Evolutionary conservation across 2,329 filamentous ascomycete species (phyloP), one percentile per base, ranked within the genome.

Genomic region (Talaromyces pinophilus): DNA sequence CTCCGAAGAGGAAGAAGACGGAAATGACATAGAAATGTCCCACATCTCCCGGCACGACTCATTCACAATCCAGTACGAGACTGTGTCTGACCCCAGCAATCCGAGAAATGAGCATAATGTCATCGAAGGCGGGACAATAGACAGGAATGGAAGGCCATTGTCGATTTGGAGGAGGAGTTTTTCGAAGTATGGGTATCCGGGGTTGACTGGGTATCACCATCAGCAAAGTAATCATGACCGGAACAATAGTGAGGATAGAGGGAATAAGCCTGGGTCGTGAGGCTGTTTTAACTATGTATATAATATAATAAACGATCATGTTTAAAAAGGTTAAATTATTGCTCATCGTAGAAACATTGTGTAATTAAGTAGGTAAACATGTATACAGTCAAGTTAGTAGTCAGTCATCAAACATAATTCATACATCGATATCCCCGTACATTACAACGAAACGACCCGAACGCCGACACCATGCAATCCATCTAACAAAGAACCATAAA

Each of bases 21-120:
- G 46, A n/a, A 22, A 48, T 8, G 44, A 59, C 11, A 65, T 67
- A 4, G 62, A 62, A n/a, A 59, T 67, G 22, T 19, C 57, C 5
- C 62, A 64, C 6, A 67, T 67, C 5, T 48, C 62, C 4, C 38
- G 65, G 1, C 62, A 54, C 13, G 66, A 67, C 25, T 59, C 64
- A 28, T 64, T 67, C 33, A 59, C 25, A 25, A 60, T 67, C 35
- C 48, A 54, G 15, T 67, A 59, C 33, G 66, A 67, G 40, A 42
- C 54, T 5, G 50, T 48, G 11, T 3, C 54, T 10, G 54, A 57
- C 33, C 54, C 54, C 15, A n/a, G 2, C 1, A 54, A 57, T 25
- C 52, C 30, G 10, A 5, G 54, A 0, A 57, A 40, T 15, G 54
- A 57, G 54, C 54, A 57, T 5, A 57, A 57, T 22, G 30, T 57